Base-by-base conservation (phyloP, 495 filamentous ascomycete species). In the Aspergillus egyptiacus region DNA sequence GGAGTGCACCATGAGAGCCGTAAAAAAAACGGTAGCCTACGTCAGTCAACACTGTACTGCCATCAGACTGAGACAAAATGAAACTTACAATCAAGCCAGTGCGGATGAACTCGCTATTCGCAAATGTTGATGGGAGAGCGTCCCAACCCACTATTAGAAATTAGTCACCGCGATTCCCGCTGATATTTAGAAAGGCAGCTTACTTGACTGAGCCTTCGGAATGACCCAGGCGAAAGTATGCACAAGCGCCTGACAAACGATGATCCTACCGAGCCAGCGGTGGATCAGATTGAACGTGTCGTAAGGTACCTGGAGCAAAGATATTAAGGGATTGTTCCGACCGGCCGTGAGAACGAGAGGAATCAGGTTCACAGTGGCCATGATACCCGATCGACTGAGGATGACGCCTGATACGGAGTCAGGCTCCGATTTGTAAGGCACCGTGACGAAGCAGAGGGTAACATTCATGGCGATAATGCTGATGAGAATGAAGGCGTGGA, bases 201-300 rank as follows among this genome's bases (percentile, higher is more conserved):
- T 62, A 71, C 71, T 61, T 45, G 78, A 75, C 28, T 85, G 77
- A 32, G 81, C 77, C 53, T 86, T 81, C 41, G 82, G 83, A 44
- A 85, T 72, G 6, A 78, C 76, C 81, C 84, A 79, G 33, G 80
- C 77, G 40, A 80, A 59, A 1, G 76, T 73, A 65, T 89, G 86
- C 27, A 77, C 74, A 31, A 89, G 44, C 33, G 73, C 65, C 56
- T 91, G 81, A 2, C 83, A 53, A 5, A 81, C 72, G 24, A 90
- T 83, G 36, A 91, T 84, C 30, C 86, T 79, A 45, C 82, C 86
- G 18, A 87, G 69, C 85, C 84, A 91, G 41, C 87, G 78, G 63
- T 91, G 87, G 36, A 89, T 73, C 36, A 91, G 68, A 61, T 89
- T 91, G 75, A 83, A 91, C 6, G 80, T 83, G 57, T 88, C 84